phyloP scores from a whole-genome alignment of 257 asterid genomes.

The Nicotiana attenuata region DNA sequence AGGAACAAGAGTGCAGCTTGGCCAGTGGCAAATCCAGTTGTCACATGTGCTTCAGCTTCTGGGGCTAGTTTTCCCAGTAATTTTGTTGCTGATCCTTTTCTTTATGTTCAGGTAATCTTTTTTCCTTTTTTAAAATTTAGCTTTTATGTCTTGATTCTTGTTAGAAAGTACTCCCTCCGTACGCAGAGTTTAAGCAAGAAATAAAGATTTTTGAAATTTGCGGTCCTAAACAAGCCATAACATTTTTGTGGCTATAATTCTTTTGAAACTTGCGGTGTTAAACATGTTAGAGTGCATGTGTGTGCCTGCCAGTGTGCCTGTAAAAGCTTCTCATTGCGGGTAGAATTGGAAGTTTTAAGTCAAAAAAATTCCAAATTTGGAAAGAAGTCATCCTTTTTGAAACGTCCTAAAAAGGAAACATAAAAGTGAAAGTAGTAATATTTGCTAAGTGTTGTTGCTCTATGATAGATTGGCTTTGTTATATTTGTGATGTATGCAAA shows the following conservation, averaged over 20 bases:
- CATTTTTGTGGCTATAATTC: too few relatives aligned
- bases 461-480: not conserved
- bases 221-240: too few relatives aligned
- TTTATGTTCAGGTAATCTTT: conserved; percentile 50
- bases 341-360: too few relatives aligned
- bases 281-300: too few relatives aligned
- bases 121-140: not conserved
- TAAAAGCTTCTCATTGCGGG: too few relatives aligned
- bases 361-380: too few relatives aligned
- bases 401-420: too few relatives aligned
- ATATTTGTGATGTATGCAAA: not conserved
- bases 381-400: too few relatives aligned
- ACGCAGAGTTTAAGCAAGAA: too few relatives aligned
- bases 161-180: not conserved
- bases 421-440: not conserved
- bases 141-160: not conserved
- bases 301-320: too few relatives aligned
- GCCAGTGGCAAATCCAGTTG: conserved; percentile 91
- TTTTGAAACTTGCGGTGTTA: too few relatives aligned
- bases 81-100: conserved; percentile 95
- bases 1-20: conserved; percentile 74
- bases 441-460: not conserved
- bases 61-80: conserved; percentile 85
- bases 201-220: too few relatives aligned
- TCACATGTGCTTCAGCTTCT: conserved; percentile 88